Evolutionary conservation across 768 basidiomycete genomes (phyloP).

Genomic region (Amanita rimosa): DNA sequence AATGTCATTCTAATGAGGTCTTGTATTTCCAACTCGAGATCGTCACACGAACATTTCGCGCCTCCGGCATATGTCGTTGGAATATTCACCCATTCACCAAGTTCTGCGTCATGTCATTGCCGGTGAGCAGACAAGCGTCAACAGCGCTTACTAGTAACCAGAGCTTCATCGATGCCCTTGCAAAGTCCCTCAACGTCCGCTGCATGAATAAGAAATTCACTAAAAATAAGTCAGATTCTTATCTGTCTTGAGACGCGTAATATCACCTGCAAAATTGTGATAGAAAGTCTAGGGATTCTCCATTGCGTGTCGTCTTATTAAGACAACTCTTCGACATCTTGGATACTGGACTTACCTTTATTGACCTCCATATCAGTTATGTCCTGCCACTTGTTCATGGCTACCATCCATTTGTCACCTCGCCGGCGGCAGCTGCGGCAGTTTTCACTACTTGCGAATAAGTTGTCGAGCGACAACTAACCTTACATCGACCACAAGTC

Average conservation of each 20-base stretch:
- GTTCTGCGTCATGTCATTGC: slow-evolving; percentile 32
- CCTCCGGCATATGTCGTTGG: slow-evolving; percentile 97
- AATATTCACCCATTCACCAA: slow-evolving; percentile 86
- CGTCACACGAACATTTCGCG: slow-evolving; percentile 58
- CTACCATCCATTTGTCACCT: slow-evolving; percentile 77
- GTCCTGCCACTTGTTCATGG: slow-evolving; percentile 99
- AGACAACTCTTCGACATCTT: background rate
- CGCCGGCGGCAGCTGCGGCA: slow-evolving; percentile 68
- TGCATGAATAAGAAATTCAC: slow-evolving; percentile 92
- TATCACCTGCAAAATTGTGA: slow-evolving; percentile 71
- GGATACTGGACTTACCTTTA: slow-evolving; percentile 42
- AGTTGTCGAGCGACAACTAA: slow-evolving; percentile 19
- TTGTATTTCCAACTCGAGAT: background rate
- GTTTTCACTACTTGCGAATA: background rate
- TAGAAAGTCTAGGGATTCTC: slow-evolving; percentile 71
- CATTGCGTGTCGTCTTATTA: background rate
- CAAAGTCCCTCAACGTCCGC: slow-evolving; percentile 99
- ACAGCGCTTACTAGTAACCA: slow-evolving; percentile 58
- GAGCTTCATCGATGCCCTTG: slow-evolving; percentile 86
- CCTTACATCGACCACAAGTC: slow-evolving; percentile 92
- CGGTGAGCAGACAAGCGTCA: background rate
- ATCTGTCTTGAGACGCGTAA: background rate
- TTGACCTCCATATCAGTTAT: slow-evolving; percentile 91
- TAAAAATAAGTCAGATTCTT: slow-evolving; percentile 16
- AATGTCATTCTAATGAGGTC: background rate